A percentile compares a stretch with the other conserved stretches of the same genome.
Evolutionary conservation across 805 yeast genomes (phyloP).

Genomic region (Yamadazyma nakazawae): DNA sequence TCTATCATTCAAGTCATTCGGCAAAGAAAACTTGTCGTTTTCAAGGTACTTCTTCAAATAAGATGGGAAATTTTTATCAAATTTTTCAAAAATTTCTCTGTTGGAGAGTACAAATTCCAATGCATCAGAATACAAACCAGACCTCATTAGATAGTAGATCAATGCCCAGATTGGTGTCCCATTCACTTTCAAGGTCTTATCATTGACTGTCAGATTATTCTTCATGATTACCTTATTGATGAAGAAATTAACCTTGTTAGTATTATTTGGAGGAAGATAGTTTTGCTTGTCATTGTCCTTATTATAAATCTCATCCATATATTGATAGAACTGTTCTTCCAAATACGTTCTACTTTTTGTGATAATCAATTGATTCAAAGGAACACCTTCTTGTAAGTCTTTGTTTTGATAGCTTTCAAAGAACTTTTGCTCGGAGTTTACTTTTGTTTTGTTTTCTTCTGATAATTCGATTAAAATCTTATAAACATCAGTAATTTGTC

Average conservation of each 20-base stretch:
- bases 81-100: conserved; percentile 71
- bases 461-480: conserved; percentile 53
- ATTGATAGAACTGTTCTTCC: conserved; percentile 74
- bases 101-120: conserved; percentile 61
- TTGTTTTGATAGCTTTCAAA: conserved; percentile 18
- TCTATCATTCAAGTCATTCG: conserved; percentile 65
- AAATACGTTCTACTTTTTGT: conserved; percentile 56
- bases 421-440: conserved; percentile 34
- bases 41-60: conserved; percentile 65
- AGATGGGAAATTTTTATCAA: conserved; percentile 79
- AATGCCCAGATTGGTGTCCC: conserved; percentile 94
- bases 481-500: conserved; percentile 75
- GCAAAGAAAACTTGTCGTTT: conserved; percentile 54
- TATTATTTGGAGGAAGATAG: conserved; percentile 56
- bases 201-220: conserved; percentile 25
- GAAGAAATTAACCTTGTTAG: conserved; percentile 67
- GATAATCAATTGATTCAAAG: conserved; percentile 45
- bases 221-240: conserved; percentile 35
- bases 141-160: conserved; percentile 76
- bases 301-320: conserved; percentile 63
- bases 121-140: conserved; percentile 81
- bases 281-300: conserved; percentile 45
- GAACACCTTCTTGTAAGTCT: conserved; percentile 17
- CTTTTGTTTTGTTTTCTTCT: conserved; percentile 31
- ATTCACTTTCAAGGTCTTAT: conserved; percentile 52